Conservation (phyloP, 192 early-diverging fungal species). For the Coemansia erecta region DNA sequence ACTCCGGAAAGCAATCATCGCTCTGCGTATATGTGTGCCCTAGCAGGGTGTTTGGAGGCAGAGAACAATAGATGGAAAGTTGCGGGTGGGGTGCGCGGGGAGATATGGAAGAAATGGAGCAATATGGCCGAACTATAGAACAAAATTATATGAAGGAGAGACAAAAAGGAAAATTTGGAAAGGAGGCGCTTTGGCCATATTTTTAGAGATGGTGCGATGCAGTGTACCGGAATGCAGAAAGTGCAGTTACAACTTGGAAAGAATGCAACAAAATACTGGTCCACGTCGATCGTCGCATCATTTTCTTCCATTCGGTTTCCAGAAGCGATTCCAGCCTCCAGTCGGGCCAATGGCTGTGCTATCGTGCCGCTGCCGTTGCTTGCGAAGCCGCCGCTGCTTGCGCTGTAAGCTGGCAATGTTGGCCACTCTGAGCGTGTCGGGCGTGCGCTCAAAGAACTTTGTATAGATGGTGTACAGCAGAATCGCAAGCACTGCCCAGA, state of each 20-base stretch:
- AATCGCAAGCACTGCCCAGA: slow-evolving; percentile 38
- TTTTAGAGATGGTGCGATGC: neutral
- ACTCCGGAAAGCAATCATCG: slow-evolving; percentile 28
- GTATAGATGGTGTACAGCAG: slow-evolving; percentile 29
- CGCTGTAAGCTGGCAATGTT: slow-evolving; percentile 14
- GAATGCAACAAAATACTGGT: neutral
- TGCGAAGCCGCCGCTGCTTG: slow-evolving; percentile 2
- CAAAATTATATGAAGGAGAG: neutral
- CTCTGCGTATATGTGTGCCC: neutral
- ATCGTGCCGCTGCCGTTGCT: slow-evolving; percentile 5
- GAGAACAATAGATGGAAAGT: slow-evolving; percentile 2
- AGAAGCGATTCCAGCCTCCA: neutral
- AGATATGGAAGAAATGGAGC: neutral
- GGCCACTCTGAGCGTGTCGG: slow-evolving; percentile 6
- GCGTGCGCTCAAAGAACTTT: slow-evolving; percentile 44
- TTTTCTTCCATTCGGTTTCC: neutral
- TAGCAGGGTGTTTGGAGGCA: neutral
- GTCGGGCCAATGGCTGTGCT: neutral
- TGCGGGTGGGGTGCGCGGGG: neutral
- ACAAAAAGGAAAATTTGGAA: neutral
- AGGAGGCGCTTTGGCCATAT: neutral
- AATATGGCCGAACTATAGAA: neutral
- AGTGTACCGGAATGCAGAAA: neutral
- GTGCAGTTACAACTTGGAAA: neutral
- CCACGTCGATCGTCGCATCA: no score